Base-by-base conservation (phyloP, 2,329 filamentous ascomycete species). In the Emmonsia crescens region DNA sequence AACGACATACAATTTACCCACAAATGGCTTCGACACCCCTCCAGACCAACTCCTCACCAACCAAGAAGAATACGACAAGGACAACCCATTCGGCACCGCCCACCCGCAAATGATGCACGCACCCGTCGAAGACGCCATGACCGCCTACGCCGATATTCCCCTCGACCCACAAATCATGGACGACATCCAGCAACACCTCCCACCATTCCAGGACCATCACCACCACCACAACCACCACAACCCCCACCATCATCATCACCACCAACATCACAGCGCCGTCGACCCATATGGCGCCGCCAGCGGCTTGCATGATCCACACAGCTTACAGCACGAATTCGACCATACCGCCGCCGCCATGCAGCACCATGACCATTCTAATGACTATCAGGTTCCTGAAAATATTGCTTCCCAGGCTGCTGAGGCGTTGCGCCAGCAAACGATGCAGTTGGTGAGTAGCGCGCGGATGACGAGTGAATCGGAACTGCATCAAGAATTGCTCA, bases 121-220 rank as follows among this genome's bases (percentile, higher is more conserved):
- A 55, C 63, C 68, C 8, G 70, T 75, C 46, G 72, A 75, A 42
- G 69, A 75, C 46, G 68, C 74, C 27, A 75, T 79, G 65, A 68
- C 73, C 27, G 71, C 75, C 38, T 79, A 77, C 61, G 72, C 78
- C 63, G 76, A 81, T 49, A 77, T 85, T 71, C 83, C 83, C 1
- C 77, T 85, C 49, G 84, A 87, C 63, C 83, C 84, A 2, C 83
- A 83, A 44, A 83, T 86, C 56, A 85, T 85, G 78, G 76, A 80
- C 65, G 78, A 80, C 64, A 73, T 80, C 33, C 74, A 78, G 52
- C 71, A 77, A 40, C 76, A 78, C 59, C 70, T 79, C 2, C 69
- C 74, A 38, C 69, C 74, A 24, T 77, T 75, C 55, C 74, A 74
- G 59, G 69, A 74, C 27, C 74, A 77, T 55, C 74, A 48, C 46